Percentiles rank a stretch among this genome's conserved stretches.
phyloP scores from a whole-genome alignment of 73 alveolate genomes.

The Symbiodinium pilosum region DNA sequence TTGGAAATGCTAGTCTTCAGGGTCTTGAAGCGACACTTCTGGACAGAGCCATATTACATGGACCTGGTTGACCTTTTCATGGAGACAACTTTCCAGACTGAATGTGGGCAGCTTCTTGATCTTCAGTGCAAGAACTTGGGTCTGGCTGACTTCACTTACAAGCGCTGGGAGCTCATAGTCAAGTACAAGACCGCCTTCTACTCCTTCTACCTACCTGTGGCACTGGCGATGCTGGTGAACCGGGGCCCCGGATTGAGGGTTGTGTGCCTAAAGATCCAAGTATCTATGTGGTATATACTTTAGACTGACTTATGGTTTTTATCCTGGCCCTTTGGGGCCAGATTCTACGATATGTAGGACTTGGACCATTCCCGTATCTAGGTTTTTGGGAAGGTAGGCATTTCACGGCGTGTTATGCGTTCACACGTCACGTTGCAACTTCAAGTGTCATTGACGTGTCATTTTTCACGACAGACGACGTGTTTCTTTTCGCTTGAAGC shows the following conservation, averaged over 20 bases:
- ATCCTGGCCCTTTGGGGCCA: too few species aligned
- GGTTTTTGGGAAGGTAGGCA: too few species aligned
- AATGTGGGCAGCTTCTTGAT: conserved; percentile 77
- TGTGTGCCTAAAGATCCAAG: neutral
- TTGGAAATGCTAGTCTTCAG: conserved; percentile 91
- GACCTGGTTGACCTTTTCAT: conserved; percentile 41
- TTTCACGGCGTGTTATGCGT: too few species aligned
- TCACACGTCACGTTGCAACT: too few species aligned
- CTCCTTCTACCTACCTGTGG: conserved; percentile 89
- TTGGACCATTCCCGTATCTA: too few species aligned
- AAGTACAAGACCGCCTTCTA: conserved; percentile 95
- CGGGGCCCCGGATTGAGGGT: too few species aligned
- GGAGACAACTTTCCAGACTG: conserved; percentile 92
- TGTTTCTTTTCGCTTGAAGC: too few species aligned
- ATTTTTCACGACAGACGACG: too few species aligned
- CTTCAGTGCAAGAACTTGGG: conserved; percentile 83
- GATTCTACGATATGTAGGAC: too few species aligned
- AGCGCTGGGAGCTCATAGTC: conserved; percentile 81
- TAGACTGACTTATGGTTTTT: too few species aligned
- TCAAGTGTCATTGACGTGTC: too few species aligned
- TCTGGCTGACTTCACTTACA: conserved; percentile 62
- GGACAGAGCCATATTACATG: conserved; percentile 68
- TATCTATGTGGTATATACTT: too few species aligned
- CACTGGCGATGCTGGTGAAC: conserved; percentile 80
- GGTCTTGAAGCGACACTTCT: conserved; percentile 73